phyloP scores from a whole-genome alignment of 2,329 filamentous ascomycete species.

The Penicillium glabrum region DNA sequence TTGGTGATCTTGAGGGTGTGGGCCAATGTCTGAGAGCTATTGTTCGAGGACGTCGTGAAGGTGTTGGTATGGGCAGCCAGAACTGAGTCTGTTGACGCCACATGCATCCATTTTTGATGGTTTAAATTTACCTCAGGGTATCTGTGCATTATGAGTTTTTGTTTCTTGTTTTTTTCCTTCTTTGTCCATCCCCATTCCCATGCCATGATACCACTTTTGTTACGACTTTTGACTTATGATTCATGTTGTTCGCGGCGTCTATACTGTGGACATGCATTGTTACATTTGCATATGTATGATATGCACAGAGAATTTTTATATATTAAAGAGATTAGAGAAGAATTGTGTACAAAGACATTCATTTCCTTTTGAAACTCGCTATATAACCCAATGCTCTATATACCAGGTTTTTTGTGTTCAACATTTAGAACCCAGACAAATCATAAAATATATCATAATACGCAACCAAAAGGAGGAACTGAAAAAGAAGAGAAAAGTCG shows the following conservation, averaged over 20 bases:
- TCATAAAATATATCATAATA: conserved; percentile 10
- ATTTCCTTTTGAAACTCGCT: conserved; percentile 13
- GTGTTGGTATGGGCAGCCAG: conserved; percentile 65
- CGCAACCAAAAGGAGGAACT: conserved; percentile 5
- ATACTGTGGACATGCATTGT: background rate
- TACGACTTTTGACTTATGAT: background rate
- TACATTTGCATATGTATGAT: background rate
- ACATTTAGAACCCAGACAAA: conserved; percentile 2
- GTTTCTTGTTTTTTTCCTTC: conserved; percentile 2
- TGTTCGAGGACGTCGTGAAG: conserved; percentile 64
- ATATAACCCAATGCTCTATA: conserved; percentile 20
- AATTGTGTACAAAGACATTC: conserved; percentile 1
- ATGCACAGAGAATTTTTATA: background rate
- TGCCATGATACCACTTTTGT: conserved; percentile 1
- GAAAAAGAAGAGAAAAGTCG: conserved; percentile 5
- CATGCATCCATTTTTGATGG: background rate
- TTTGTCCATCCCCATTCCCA: background rate
- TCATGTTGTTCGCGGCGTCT: background rate
- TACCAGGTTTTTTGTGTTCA: conserved; percentile 12
- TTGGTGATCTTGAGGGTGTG: conserved; percentile 81
- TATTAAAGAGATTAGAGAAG: background rate
- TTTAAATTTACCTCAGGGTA: background rate
- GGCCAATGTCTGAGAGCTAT: conserved; percentile 72
- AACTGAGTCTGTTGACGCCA: background rate
- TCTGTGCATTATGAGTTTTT: conserved; percentile 4